Evolutionary conservation across 169 alveolate species (phyloP).

Genomic region (Plasmodium billcollinsi): DNA sequence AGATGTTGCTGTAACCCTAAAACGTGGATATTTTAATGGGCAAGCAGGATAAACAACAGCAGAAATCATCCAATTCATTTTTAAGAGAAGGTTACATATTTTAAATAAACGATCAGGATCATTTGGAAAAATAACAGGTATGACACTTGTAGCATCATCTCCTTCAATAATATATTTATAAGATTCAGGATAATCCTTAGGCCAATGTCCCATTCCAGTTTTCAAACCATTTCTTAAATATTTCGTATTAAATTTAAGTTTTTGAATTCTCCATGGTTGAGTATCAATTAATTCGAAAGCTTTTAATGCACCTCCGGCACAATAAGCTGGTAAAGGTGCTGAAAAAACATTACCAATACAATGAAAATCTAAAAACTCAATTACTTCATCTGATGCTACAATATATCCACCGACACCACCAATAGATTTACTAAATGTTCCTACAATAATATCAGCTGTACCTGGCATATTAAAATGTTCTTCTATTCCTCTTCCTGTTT

Average conservation of each 20-base stretch:
- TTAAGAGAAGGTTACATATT: constrained; percentile 72
- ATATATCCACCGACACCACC: constrained; percentile 88
- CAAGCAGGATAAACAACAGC: constrained; percentile 88
- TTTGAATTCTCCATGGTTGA: constrained; percentile 81
- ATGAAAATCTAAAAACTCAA: constrained; percentile 86
- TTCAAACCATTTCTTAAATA: constrained; percentile 80
- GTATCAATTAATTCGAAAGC: constrained; percentile 83
- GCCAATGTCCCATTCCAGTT: constrained; percentile 85
- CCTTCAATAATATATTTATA: constrained; percentile 83
- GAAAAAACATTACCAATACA: constrained; percentile 87
- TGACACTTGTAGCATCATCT: constrained; percentile 82
- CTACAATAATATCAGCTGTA: constrained; percentile 81
- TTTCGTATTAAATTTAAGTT: constrained; percentile 78
- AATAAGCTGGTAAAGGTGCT: constrained; percentile 87
- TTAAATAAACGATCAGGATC: constrained; percentile 82
- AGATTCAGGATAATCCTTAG: constrained; percentile 83
- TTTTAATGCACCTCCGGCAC: constrained; percentile 86
- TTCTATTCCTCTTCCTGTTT: constrained; percentile 90
- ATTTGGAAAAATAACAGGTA: constrained; percentile 85
- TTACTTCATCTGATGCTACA: constrained; percentile 79
- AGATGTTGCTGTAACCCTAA: constrained; percentile 85
- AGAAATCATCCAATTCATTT: constrained; percentile 80
- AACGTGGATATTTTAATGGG: constrained; percentile 82
- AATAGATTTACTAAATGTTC: constrained; percentile 86
- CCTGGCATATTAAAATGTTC: constrained; percentile 86